These are phyloP conservation scores for Myxozyma udenii DNA, from an alignment of 805 yeast species.

Conservation along the genomic window DNA sequence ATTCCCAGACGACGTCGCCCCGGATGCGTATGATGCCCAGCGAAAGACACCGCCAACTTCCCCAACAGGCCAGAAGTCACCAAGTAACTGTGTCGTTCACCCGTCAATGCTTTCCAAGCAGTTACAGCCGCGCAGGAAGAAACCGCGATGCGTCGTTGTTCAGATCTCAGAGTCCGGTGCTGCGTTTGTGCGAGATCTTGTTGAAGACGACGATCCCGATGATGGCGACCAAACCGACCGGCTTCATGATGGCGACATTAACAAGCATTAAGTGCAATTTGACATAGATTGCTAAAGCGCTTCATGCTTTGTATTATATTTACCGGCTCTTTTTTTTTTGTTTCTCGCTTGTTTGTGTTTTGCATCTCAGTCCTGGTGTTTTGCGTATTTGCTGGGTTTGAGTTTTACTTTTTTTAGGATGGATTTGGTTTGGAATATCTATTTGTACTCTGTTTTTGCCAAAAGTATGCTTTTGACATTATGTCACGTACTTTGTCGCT, in stretches of 20 bases:
- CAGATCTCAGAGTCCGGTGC: constrained; percentile 27
- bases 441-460: no score
- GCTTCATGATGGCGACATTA: neutral
- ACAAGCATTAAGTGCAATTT: neutral
- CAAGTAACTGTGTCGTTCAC: neutral
- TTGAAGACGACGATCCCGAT: constrained; percentile 10
- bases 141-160: constrained; percentile 21
- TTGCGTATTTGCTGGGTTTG: no score
- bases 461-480: no score
- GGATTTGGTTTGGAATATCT: no score
- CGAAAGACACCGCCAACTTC: constrained; percentile 1
- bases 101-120: neutral
- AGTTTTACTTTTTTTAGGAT: no score
- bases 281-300: neutral
- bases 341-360: neutral
- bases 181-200: constrained; percentile 24
- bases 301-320: neutral
- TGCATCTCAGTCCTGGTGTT: no score
- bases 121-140: no score
- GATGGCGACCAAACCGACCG: no score
- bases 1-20: constrained; percentile 20
- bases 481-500: no score
- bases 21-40: neutral
- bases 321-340: neutral
- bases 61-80: neutral